Conservation (phyloP, 352 stramenopile species). For the Pseudoperonospora humuli region DNA sequence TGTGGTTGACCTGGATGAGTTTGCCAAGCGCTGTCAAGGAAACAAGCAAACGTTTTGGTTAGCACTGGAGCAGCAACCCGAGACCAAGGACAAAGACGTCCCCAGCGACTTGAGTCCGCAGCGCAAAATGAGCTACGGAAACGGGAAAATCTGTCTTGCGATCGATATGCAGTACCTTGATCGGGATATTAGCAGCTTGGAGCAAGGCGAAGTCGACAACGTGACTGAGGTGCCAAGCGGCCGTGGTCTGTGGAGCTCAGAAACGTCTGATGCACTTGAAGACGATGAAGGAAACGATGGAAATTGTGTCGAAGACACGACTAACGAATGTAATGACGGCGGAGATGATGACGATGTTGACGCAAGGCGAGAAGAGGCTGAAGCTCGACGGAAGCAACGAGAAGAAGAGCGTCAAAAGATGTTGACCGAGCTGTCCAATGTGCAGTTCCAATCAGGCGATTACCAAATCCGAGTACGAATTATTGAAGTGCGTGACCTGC, state of each 20-base stretch:
- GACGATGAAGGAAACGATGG: constrained; percentile 18
- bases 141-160: constrained; percentile 54
- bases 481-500: constrained; percentile 88
- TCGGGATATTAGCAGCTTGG: constrained; percentile 38
- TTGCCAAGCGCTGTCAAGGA: constrained; percentile 30
- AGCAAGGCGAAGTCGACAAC: constrained; percentile 68
- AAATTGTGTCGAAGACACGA: constrained; percentile 26
- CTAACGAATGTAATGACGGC: constrained; percentile 26
- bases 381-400: constrained; percentile 50
- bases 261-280: constrained; percentile 3
- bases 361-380: constrained; percentile 30
- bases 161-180: constrained; percentile 56
- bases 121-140: constrained; percentile 39
- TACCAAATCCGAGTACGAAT: constrained; percentile 84
- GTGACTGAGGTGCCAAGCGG: constrained; percentile 43
- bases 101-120: constrained; percentile 42
- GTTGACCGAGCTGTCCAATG: constrained; percentile 58
- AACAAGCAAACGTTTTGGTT: constrained; percentile 65
- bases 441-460: constrained; percentile 74
- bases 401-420: constrained; percentile 72
- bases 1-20: constrained; percentile 61
- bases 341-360: constrained; percentile 28
- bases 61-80: constrained; percentile 41
- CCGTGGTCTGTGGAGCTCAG: constrained; percentile 24
- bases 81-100: constrained; percentile 22